Base-by-base conservation (phyloP, 805 yeast species). In the Lipomyces starkeyi region DNA sequence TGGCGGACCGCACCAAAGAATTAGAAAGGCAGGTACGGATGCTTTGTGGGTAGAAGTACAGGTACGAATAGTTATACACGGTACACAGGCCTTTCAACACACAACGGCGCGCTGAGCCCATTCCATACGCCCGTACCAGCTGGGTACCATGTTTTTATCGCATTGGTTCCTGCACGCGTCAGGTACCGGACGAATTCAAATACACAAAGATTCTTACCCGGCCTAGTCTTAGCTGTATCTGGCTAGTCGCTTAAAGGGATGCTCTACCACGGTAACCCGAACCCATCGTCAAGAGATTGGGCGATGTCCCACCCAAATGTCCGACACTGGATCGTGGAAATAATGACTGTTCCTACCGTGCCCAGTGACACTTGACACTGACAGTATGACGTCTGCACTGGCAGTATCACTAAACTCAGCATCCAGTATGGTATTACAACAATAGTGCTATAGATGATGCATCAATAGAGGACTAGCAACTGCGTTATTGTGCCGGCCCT, bases 281-380 rank as follows among this genome's bases (percentile, higher is more conserved):
- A 43, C 11, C 49, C 20, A 17, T 4, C 5, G 49, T 13, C 14
- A 13, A 35, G 17, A 35, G 13, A 35, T 13, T 35, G 2, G 40
- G 13, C 40, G 14, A 1, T 27, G 32, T 29, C 1, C 32, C 32
- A 29, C 32, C 6, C 6, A 29, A 29, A 29, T 5, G 32, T 5
- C 32, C 7, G 32, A 7, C 32, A 29, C 32, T 29, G 29, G 29
- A 27, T 35, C 13, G 40, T 35, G 1, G 11, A 11, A 13, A 13
- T 35, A 11, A 3, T 8, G 40, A 35, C 17, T 35, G 40, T 11
- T 37, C 32, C 49, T 17, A n/a, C 49, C 22, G 0, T n/a, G 49
- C 49, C n/a, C 49, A 3, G n/a, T 43, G 49, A 43, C 49, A 43
- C 22, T 37, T 43, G 49, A 43, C 49, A 43, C 49, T 43, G 49